Conservation (phyloP, 495 filamentous ascomycete genomes). For the Rhypophila decipiens region DNA sequence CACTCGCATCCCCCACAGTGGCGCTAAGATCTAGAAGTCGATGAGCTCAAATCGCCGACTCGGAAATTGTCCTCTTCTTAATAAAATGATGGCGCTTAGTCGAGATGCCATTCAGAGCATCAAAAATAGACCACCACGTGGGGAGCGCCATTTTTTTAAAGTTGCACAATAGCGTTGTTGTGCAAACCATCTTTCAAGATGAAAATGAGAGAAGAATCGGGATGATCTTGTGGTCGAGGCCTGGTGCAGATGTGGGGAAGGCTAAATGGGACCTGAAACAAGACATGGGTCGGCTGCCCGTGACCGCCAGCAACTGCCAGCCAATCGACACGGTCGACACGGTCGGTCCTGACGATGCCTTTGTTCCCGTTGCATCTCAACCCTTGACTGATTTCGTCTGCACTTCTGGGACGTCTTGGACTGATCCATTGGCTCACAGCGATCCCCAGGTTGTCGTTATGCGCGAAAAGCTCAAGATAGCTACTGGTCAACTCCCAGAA, state of each 20-base stretch:
- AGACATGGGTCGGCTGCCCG: constrained; percentile 11
- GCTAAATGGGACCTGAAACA: constrained; percentile 29
- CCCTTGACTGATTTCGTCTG: constrained; percentile 1
- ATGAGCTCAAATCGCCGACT: no score
- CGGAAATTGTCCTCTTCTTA: no score
- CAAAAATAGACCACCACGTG: no score
- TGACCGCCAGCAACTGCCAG: no score
- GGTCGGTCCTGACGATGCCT: constrained; percentile 18
- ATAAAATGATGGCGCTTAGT: no score
- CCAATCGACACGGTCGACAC: constrained; percentile 21
- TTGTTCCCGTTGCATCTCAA: constrained; percentile 7
- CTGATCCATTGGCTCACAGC: constrained; percentile 23
- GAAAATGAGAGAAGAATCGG: background rate
- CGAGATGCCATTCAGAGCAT: no score
- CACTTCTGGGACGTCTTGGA: background rate
- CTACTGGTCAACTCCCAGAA: background rate
- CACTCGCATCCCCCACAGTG: no score
- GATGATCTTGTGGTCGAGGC: background rate
- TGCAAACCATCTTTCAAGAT: no score
- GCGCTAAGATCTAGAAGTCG: no score
- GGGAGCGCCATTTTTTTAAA: no score
- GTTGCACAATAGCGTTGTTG: no score
- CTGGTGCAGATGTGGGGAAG: constrained; percentile 12
- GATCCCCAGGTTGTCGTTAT: constrained; percentile 18
- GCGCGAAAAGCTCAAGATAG: constrained; percentile 16